Evolutionary conservation across 768 basidiomycete genomes (phyloP), one percentile per base, ranked within the genome.

Genomic region (Suillus hirtellus): DNA sequence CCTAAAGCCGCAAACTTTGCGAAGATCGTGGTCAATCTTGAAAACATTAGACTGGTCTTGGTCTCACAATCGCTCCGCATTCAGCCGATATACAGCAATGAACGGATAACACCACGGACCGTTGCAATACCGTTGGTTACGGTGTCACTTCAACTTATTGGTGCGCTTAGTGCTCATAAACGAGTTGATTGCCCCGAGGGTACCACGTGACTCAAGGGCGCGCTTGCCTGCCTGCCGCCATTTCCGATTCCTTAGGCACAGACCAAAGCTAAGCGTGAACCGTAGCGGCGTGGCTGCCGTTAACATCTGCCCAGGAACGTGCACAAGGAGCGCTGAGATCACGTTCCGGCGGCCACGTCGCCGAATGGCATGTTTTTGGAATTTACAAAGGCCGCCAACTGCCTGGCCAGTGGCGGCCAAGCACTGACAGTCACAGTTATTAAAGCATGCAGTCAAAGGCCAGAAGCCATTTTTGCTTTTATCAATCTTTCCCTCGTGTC

Each of bases 1-100:
- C 56, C 56, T 42, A 58, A 58, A 58, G 56, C 56, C 56, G 56
- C 56, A 24, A 19, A 4, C 21, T 38, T 55, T 37, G 37, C 14
- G 37, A 37, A 12, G 24, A 42, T 58, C 19, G 34, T 42, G 56
- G 17, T 58, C 21, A 34, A 11, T 34, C 50, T 34, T 19, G 52
- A 58, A 58, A 58, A 58, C 17, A 58, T 7, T 17, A 27, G 9
- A 58, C 38, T 40, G 17, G 15, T 58, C 2, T 56, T 53, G 40
- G 55, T 56, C 55, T 56, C 55, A 56, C 55, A 24, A 21, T 40
- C 24, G 38, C 24, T 1, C 14, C 31, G 31, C 17, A 14, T 10
- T 6, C 31, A 12, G 2, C 53, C 53, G 34, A 14, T 4, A 14
- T 4, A n/a, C 17, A 53, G 34, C 21, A 27, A 38, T 6, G 54